Percentiles rank a stretch among this genome's conserved stretches.
Conservation (phyloP, 1,284 basidiomycete genomes). For the Apiotrichum porosum region DNA sequence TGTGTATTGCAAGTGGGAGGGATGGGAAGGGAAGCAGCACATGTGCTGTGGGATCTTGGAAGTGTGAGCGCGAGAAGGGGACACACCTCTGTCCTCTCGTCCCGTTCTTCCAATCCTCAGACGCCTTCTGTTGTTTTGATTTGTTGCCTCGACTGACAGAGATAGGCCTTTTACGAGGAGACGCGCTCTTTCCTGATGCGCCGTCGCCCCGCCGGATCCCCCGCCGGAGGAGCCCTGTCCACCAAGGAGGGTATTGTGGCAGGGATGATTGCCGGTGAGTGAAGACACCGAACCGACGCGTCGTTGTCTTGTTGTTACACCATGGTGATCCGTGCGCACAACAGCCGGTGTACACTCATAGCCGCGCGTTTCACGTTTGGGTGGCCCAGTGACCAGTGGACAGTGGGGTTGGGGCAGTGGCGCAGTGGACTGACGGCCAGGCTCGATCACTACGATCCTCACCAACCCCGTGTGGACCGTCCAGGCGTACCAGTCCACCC, state of each 20-base stretch:
- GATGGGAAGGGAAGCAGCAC: neutral
- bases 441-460: constrained; percentile 81
- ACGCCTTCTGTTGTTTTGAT: too few relatives aligned
- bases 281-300: neutral
- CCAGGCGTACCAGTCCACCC: constrained; percentile 86
- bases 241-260: constrained; percentile 86
- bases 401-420: too few relatives aligned
- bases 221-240: constrained; percentile 60
- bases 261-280: constrained; percentile 74
- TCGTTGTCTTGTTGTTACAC: too few relatives aligned
- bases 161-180: constrained; percentile 53
- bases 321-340: too few relatives aligned
- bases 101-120: too few relatives aligned
- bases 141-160: constrained; percentile 4
- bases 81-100: too few relatives aligned
- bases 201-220: constrained; percentile 19
- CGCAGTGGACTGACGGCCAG: constrained; percentile 47
- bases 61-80: too few relatives aligned
- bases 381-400: too few relatives aligned
- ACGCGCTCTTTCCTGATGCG: constrained; percentile 50
- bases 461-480: constrained; percentile 95
- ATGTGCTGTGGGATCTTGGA: too few relatives aligned
- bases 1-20: constrained; percentile 11
- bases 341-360: too few relatives aligned
- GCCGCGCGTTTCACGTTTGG: too few relatives aligned